phyloP scores from a whole-genome alignment of 805 yeast species.

The Yamadazyma phyllophila region DNA sequence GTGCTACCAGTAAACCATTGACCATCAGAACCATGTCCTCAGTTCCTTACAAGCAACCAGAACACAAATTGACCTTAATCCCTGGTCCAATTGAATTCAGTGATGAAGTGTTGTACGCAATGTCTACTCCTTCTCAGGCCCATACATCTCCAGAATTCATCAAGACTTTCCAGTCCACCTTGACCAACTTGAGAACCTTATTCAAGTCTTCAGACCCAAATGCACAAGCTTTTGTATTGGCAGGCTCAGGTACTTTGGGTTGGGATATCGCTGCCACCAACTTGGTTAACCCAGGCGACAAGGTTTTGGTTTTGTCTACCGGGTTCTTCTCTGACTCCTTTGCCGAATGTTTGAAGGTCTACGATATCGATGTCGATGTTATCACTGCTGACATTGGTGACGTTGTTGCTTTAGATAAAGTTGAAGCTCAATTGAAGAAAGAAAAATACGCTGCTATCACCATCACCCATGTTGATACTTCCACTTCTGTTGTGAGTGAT shows the following conservation, averaged over 20 bases:
- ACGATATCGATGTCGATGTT: slow-evolving; percentile 75
- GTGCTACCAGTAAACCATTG: neutral
- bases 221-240: slow-evolving; percentile 76
- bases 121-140: slow-evolving; percentile 81
- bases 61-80: slow-evolving; percentile 54
- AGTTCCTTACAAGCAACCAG: slow-evolving; percentile 38
- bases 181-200: slow-evolving; percentile 66
- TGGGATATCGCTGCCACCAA: slow-evolving; percentile 91
- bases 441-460: slow-evolving; percentile 67
- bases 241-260: slow-evolving; percentile 94
- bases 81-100: slow-evolving; percentile 90
- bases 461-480: slow-evolving; percentile 94
- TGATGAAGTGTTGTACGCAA: slow-evolving; percentile 72
- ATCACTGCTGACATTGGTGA: slow-evolving; percentile 74
- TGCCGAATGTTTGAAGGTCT: slow-evolving; percentile 69
- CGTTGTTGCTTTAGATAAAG: slow-evolving; percentile 52
- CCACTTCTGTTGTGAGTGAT: slow-evolving; percentile 86
- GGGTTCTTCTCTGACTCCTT: slow-evolving; percentile 87
- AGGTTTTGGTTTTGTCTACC: slow-evolving; percentile 78
- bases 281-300: slow-evolving; percentile 60
- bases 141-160: slow-evolving; percentile 87
- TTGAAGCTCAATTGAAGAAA: slow-evolving; percentile 54
- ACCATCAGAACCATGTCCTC: slow-evolving; percentile 24
- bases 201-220: slow-evolving; percentile 63
- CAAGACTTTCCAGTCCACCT: slow-evolving; percentile 64